Conservation (phyloP, 179 eudicot species). For the Vitellaria paradoxa region DNA sequence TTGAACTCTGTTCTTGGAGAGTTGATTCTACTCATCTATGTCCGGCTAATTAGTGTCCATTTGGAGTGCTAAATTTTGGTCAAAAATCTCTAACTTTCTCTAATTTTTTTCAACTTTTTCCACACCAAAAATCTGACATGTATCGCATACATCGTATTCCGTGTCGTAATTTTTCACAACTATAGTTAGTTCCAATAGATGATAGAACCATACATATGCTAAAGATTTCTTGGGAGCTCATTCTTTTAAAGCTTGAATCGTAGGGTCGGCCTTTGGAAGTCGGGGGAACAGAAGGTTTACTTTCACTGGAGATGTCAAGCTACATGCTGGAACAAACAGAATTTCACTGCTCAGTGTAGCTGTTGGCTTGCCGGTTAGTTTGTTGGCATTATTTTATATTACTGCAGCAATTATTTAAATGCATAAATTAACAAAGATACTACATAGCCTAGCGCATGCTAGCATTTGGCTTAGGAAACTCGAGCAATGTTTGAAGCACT, state of each 20-base stretch:
- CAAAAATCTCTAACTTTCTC: too few species aligned
- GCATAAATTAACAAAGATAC: too few species aligned
- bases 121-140: too few species aligned
- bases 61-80: too few species aligned
- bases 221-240: neutral
- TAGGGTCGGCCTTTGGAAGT: constrained; percentile 74
- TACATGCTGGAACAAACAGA: constrained; percentile 70
- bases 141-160: too few species aligned
- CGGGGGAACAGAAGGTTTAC: constrained; percentile 43
- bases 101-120: too few species aligned
- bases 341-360: constrained; percentile 76
- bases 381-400: neutral
- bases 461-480: constrained; percentile 4
- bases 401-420: too few species aligned
- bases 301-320: constrained; percentile 43
- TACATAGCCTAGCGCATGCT: neutral
- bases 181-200: neutral
- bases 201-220: neutral
- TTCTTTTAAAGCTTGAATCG: constrained; percentile 23
- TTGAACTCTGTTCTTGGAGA: neutral
- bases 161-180: too few species aligned
- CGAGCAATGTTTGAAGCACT: neutral
- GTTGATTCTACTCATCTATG: neutral
- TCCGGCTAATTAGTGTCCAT: neutral
- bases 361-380: constrained; percentile 81